A percentile compares a stretch with the other conserved stretches of the same genome.
Evolutionary conservation across 2,329 filamentous ascomycete species (phyloP).

Genomic region (Phialocephala sp.): DNA sequence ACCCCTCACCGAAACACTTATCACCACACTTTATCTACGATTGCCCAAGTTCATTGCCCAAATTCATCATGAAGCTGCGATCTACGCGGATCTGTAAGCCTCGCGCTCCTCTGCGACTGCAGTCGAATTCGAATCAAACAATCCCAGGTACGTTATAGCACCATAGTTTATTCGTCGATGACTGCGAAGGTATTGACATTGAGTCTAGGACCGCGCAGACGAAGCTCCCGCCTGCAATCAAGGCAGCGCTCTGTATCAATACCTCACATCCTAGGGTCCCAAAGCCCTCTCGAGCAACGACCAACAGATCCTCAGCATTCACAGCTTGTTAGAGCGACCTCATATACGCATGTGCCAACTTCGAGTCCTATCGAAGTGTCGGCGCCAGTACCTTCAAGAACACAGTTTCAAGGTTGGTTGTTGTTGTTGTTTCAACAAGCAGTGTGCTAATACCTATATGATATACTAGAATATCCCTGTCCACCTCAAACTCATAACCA

Average conservation of each 20-base stretch:
- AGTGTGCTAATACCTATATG: conserved; percentile 29
- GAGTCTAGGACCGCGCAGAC: conserved; percentile 21
- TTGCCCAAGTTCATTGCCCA: too few species aligned
- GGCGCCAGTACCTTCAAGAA: conserved; percentile 24
- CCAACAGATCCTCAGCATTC: conserved; percentile 26
- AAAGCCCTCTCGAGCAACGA: conserved; percentile 30
- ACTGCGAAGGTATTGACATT: conserved; percentile 16
- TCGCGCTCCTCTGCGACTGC: conserved; percentile 19
- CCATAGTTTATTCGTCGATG: conserved; percentile 17
- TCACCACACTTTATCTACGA: conserved; percentile 21
- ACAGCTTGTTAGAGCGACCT: conserved; percentile 26
- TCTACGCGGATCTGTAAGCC: conserved; percentile 18
- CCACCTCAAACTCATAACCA: conserved; percentile 22
- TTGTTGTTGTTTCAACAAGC: conserved; percentile 25
- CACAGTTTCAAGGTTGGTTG: conserved; percentile 31
- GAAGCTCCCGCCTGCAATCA: conserved; percentile 29
- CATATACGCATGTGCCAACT: conserved; percentile 28
- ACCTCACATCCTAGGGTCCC: conserved; percentile 25
- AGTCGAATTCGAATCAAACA: conserved; percentile 19
- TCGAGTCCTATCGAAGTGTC: conserved; percentile 27
- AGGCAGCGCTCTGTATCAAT: conserved; percentile 26
- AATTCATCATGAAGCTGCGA: conserved; percentile 19
- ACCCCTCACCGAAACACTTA: conserved; percentile 18
- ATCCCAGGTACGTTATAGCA: conserved; percentile 19
- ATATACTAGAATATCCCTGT: conserved; percentile 28